Conservation (phyloP, 805 yeast species). For the Naumovozyma dairenensis region DNA sequence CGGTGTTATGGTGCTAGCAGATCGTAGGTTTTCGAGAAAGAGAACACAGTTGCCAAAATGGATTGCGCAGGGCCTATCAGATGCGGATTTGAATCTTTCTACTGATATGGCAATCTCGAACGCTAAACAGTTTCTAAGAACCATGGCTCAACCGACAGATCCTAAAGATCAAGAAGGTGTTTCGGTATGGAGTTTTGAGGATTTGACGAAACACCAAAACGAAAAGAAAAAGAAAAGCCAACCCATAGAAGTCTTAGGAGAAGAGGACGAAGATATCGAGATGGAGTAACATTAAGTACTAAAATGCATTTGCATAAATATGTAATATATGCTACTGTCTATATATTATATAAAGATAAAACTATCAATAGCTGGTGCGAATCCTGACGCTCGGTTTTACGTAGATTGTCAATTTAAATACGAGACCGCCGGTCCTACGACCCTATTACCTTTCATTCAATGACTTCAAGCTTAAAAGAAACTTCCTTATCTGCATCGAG, state of each 20-base stretch:
- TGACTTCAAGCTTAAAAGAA: conserved; percentile 39
- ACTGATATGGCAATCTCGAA: conserved; percentile 97
- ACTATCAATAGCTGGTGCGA: no score
- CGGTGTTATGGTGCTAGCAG: conserved; percentile 97
- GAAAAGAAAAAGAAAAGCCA: conserved; percentile 1
- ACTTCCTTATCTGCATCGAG: conserved; percentile 88
- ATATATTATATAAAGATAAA: background rate
- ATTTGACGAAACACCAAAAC: conserved; percentile 48
- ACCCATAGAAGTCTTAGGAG: conserved; percentile 1
- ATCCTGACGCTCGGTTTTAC: no score
- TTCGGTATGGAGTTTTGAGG: conserved; percentile 81
- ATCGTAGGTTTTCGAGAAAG: conserved; percentile 80
- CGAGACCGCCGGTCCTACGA: no score
- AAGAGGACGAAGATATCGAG: conserved; percentile 20
- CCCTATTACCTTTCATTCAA: no score
- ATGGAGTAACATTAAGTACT: no score
- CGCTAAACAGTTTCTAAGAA: conserved; percentile 83
- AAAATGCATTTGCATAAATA: no score
- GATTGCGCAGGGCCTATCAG: conserved; percentile 88
- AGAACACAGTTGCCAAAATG: conserved; percentile 87
- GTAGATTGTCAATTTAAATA: no score
- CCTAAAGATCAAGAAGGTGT: conserved; percentile 89
- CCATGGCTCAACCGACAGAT: conserved; percentile 88
- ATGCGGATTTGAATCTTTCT: conserved; percentile 83
- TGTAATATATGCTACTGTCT: no score